Base-by-base conservation (phyloP, 2,329 filamentous ascomycete genomes). In the Pestalotiopsis sp. region DNA sequence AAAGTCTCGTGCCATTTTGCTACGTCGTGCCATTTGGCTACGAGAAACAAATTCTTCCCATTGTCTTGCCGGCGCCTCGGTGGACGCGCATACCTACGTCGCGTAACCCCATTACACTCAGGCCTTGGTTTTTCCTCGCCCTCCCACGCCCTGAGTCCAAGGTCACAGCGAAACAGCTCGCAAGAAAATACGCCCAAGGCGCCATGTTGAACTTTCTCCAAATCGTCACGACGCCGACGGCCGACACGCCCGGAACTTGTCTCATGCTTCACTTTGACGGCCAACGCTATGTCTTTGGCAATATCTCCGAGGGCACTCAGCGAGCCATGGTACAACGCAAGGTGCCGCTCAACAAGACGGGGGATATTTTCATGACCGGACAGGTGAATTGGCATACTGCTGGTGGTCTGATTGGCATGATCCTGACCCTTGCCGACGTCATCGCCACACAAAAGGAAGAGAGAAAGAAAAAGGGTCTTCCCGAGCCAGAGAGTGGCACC, bases 271-370 rank as follows among this genome's bases (percentile, higher is more conserved):
- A 95, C 77, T 95, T 94, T 76, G 93, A 95, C 74, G 88, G 90
- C 75, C 91, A 92, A 74, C 88, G 93, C 68, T 99, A 99, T 80
- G 74, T 98, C 17, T 92, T 99, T 76, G 96, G 96, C 23, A 91
- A 92, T 75, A 79, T 95, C 17, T 84, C 90, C 11, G 96, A 99
- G 80, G 96, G 95, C 17, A 92, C 92, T 0, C 96, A 98, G 83
- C 88, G 96, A 68, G 89, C 91, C 62, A 85, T 92, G 76, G 85
- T 86, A 49, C 90, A 95, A 80, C 88, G 91, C 71, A 92, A 90
- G 68, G 77, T 91, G 11, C 84, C 86, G 41, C 75, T 97, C 72
- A 80, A 84, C 36, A 91, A 91, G 77, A 84, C 94, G 1, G 88
- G 89, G 61, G 90, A 97, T 75, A 84, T 97, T 69, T 98, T 99